A percentile compares a stretch with the other conserved stretches of the same genome.
These are phyloP conservation scores for Alternaria triticimaculans DNA, from an alignment of 2,329 filamentous ascomycete species.

Conservation along the genomic window DNA sequence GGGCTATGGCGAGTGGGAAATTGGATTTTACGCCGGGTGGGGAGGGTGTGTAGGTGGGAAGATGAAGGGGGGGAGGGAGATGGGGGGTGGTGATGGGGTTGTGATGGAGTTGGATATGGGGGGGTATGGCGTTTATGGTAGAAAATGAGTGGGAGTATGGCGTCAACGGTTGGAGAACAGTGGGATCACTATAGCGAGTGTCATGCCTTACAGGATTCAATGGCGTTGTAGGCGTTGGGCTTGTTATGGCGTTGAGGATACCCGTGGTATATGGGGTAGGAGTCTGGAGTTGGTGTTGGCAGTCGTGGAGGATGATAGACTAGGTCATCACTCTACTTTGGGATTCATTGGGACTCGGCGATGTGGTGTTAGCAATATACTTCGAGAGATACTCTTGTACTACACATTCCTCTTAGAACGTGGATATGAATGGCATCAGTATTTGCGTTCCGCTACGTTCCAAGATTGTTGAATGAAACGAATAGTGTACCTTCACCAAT, in stretches of 20 bases:
- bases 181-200: not conserved
- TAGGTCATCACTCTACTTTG: not conserved
- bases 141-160: not conserved
- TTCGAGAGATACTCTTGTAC: not conserved
- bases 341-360: not conserved
- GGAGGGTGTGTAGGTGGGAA: not conserved
- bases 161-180: not conserved
- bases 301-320: not conserved
- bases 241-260: not conserved
- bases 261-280: too few relatives aligned
- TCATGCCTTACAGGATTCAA: not conserved
- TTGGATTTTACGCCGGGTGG: constrained; percentile 1
- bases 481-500: rapidly evolving
- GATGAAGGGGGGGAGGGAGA: too few relatives aligned
- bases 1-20: not conserved
- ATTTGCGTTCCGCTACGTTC: rapidly evolving
- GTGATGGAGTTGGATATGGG: not conserved
- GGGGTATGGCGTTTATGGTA: too few relatives aligned
- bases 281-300: not conserved
- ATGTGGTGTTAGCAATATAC: not conserved
- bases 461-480: rapidly evolving
- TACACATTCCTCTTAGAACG: not conserved
- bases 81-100: not conserved
- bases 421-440: not conserved
- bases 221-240: not conserved